Conservation (phyloP, 2,329 filamentous ascomycete species). For the Colletotrichum agaves region DNA sequence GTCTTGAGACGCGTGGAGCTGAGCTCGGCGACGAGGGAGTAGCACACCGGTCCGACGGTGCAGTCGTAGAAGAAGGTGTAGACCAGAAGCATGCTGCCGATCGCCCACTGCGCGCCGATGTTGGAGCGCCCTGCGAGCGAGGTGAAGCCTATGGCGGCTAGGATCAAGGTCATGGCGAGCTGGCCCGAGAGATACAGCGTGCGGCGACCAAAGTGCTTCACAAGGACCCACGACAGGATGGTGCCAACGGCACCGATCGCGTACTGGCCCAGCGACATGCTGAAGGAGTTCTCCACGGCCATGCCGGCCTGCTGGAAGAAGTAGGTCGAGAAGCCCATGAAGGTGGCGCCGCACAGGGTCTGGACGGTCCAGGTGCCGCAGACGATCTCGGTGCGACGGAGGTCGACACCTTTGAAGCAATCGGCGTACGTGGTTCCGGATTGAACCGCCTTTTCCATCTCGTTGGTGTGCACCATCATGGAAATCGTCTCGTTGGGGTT, state of each 20-base stretch:
- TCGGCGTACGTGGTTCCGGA: slow-evolving; percentile 56
- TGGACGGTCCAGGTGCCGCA: slow-evolving; percentile 53
- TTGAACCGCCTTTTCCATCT: slow-evolving; percentile 54
- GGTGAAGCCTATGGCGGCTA: slow-evolving; percentile 56
- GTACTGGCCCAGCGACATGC: slow-evolving; percentile 54
- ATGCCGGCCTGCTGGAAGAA: slow-evolving; percentile 58
- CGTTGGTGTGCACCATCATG: slow-evolving; percentile 63
- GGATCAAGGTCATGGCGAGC: slow-evolving; percentile 49
- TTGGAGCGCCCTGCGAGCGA: slow-evolving; percentile 56
- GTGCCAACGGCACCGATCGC: slow-evolving; percentile 58
- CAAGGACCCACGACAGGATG: slow-evolving; percentile 57
- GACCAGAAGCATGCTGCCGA: slow-evolving; percentile 58
- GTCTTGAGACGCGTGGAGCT: slow-evolving; percentile 56
- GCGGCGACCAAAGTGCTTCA: slow-evolving; percentile 56
- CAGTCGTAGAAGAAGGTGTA: slow-evolving; percentile 57
- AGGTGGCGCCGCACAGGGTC: slow-evolving; percentile 51
- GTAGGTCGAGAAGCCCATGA: slow-evolving; percentile 50
- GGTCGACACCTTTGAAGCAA: slow-evolving; percentile 59
- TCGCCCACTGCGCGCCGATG: slow-evolving; percentile 58
- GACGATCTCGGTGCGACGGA: slow-evolving; percentile 58
- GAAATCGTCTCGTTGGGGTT: slow-evolving; percentile 57
- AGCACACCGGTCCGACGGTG: slow-evolving; percentile 58
- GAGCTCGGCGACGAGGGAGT: slow-evolving; percentile 56
- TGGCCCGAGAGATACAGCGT: slow-evolving; percentile 58
- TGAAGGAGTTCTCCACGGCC: slow-evolving; percentile 50